A percentile compares a stretch with the other conserved stretches of the same genome.
Evolutionary conservation across 2,329 filamentous ascomycete species (phyloP).

Genomic region (Fusarium brachygibbosum): DNA sequence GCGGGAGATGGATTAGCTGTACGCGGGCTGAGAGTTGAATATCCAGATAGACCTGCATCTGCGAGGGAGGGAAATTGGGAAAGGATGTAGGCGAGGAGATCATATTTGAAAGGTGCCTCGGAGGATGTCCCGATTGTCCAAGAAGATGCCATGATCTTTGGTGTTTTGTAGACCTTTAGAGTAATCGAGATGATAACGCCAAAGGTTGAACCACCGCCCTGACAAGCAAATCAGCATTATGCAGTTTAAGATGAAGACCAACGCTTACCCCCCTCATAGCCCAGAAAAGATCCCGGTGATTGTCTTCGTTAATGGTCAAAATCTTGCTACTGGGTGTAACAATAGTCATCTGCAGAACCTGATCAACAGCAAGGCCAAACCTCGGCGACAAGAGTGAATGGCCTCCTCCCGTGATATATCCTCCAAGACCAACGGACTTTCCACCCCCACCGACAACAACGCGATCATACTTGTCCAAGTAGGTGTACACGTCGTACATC

Average conservation of each 20-base stretch:
- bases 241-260: accelerated
- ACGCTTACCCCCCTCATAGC: constrained; percentile 68
- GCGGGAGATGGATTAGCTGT: constrained; percentile 56
- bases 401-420: constrained; percentile 72
- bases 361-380: constrained; percentile 73
- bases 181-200: constrained; percentile 71
- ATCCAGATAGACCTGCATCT: constrained; percentile 66
- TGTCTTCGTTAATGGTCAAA: constrained; percentile 64
- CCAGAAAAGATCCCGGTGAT: constrained; percentile 73
- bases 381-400: constrained; percentile 67
- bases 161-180: constrained; percentile 63
- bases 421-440: constrained; percentile 70
- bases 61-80: constrained; percentile 61
- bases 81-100: constrained; percentile 63
- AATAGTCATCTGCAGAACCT: constrained; percentile 70
- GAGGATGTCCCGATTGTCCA: constrained; percentile 45
- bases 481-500: constrained; percentile 62
- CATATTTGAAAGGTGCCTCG: constrained; percentile 57
- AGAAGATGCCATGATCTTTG: constrained; percentile 48
- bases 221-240: background rate
- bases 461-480: constrained; percentile 60
- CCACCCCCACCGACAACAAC: constrained; percentile 68
- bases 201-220: constrained; percentile 72
- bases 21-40: constrained; percentile 56
- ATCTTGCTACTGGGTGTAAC: constrained; percentile 66